Evolutionary conservation across 139 green algal genomes (phyloP), one percentile per base, ranked within the genome.

Genomic region (Edaphochlamys debaryana): DNA sequence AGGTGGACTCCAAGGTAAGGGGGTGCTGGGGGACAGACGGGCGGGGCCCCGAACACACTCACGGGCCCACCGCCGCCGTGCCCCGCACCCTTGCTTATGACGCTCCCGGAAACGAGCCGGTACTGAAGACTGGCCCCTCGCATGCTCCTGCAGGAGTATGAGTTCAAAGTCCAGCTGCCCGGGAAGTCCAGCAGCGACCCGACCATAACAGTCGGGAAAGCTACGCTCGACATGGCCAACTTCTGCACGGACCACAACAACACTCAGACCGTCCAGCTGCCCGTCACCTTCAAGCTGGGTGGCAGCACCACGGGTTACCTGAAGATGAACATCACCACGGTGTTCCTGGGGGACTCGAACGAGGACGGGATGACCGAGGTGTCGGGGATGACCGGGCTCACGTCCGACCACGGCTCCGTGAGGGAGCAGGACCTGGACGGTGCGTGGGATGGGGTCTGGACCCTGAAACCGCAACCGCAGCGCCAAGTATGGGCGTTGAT

Each of bases 131-230:
- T 29, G 13, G 17, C 25, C 23, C 56, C 25, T 6, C 22, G n/a
- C 56, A 5, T 63, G 1, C 17, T n/a, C 25, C 27, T 34, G 76
- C 69, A 93, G 89, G 86, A 93, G 23, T 94, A 93, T 81, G 73
- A 86, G 48, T 88, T 94, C 75, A 91, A 92, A 69, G 69, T 94
- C 30, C 89, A 93, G 68, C 87, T 92, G 40, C 82, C 87, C 5
- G 67, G 38, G 9, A 84, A 82, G 45, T 64, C 20, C 17, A 67
- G 34, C 34, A 69, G 54, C 11, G 54, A 84, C 17, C 88, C 89
- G 52, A 66, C 85, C 1, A 52, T 83, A 67, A 93, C 89, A 4
- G 58, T 94, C 8, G 89, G 85, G 52, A 92, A 91, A 64, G 79
- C 87, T 7, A 67, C 66, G 8, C n/a, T 92, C 27, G 87, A 94